Evolutionary conservation across 345 rosid genomes (phyloP), one percentile per base, ranked within the genome.

Genomic region (Rhodamnia argentea): DNA sequence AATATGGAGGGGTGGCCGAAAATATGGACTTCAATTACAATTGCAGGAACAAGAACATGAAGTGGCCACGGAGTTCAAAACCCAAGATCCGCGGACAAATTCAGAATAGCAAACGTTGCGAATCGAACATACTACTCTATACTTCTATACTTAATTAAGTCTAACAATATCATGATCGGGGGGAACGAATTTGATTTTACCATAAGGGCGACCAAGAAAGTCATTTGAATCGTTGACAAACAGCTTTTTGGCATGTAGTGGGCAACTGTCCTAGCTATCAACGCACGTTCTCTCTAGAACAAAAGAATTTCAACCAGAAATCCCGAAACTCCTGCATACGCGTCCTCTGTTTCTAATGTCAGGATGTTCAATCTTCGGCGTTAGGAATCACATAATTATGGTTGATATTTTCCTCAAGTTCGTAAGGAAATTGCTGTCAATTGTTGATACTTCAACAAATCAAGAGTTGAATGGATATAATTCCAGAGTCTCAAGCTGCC

Each of bases 151-250:
- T 12, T 59, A 59, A 26, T 58, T 58, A 58, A 59, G 12, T 32
- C 32, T 0, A 26, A n/a, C 8, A 13, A 0, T 59, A 32, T n/a
- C 70, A 13, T 13, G 16, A 2, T 59, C 9, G 0, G 0, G 32
- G 70, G 3, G 32, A 59, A 59, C 1, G 1, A n/a, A n/a, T 13
- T n/a, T 59, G 64, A 58, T 24, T 58, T 5, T 26, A 11, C 15
- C 13, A 1, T 12, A 26, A 58, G 1, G 14, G 29, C 15, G 5
- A 26, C 29, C 7, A 12, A 12, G 11, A 58, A 58, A 0, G 64
- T 26, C 64, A 26, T 23, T 23, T 58, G 13, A 56, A 56, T 56
- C 3, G 4, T 9, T 0, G 64, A 58, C 64, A 26, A 58, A 26
- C 3, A 24, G 27, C 27, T 24, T 57, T 57, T 5, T 57, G 1